These are phyloP conservation scores for Alternaria brassicae DNA, from an alignment of 2,329 filamentous ascomycete species.

Conservation along the genomic window DNA sequence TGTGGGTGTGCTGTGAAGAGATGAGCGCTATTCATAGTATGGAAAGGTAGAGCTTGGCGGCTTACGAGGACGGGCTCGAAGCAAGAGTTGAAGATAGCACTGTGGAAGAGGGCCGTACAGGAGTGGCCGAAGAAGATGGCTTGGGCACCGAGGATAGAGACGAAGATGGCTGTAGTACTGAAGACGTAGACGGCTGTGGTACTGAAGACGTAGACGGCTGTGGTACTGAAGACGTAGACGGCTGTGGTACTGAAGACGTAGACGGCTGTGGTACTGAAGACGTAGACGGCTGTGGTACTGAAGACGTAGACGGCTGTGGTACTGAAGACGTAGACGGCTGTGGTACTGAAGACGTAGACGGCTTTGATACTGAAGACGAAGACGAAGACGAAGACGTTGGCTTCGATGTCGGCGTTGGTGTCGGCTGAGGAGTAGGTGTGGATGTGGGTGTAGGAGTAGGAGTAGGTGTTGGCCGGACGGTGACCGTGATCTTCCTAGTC, in stretches of 20 bases:
- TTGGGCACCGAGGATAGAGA: conserved; percentile 9
- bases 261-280: no score
- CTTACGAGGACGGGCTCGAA: conserved; percentile 35
- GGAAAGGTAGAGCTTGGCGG: neutral
- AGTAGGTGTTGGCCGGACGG: conserved; percentile 27
- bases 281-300: no score
- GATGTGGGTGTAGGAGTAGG: conserved; percentile 8
- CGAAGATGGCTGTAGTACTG: conserved; percentile 2
- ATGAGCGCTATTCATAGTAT: conserved; percentile 4
- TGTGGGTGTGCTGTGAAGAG: conserved; percentile 26
- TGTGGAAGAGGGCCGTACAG: conserved; percentile 21
- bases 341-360: no score
- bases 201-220: neutral
- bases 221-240: no score
- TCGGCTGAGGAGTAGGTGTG: conserved; percentile 17
- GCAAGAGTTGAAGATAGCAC: conserved; percentile 20
- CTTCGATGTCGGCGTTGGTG: conserved; percentile 22
- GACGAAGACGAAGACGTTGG: conserved; percentile 10
- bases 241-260: no score
- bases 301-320: no score
- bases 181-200: neutral
- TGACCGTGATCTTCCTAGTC: conserved; percentile 31
- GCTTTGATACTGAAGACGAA: conserved; percentile 1
- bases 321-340: no score
- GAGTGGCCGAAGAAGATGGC: conserved; percentile 18